These are phyloP conservation scores for Marchantia polymorpha DNA, from an alignment of 225 moss, liverwort and hornwort genomes.

Conservation along the genomic window DNA sequence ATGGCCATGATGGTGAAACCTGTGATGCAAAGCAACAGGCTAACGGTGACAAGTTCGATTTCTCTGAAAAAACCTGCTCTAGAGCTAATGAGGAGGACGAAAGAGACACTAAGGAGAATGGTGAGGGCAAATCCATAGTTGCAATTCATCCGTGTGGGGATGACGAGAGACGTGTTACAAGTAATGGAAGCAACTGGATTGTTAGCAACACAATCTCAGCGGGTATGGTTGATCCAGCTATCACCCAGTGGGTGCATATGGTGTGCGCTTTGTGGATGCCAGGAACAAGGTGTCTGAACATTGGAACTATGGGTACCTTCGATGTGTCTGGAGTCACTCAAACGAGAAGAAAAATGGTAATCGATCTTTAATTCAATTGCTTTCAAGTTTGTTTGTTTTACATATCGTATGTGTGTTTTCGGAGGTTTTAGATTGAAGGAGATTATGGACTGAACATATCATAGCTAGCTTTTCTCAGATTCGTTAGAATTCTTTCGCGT, in stretches of 20 bases:
- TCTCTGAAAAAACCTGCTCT: conserved; percentile 6
- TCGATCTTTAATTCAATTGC: neutral
- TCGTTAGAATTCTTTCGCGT: too few relatives aligned
- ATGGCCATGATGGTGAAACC: neutral
- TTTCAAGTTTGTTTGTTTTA: neutral
- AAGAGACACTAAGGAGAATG: neutral
- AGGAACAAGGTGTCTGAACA: conserved; percentile 89
- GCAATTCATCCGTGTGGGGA: neutral
- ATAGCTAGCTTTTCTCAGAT: too few relatives aligned
- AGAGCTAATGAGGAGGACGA: conserved; percentile 12
- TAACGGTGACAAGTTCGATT: conserved; percentile 3
- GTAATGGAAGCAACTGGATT: conserved; percentile 41
- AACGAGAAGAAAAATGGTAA: conserved; percentile 70
- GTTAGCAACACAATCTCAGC: conserved; percentile 56
- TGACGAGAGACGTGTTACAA: conserved; percentile 6
- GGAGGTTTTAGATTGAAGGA: neutral
- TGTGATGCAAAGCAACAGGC: conserved; percentile 4
- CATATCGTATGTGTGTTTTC: neutral
- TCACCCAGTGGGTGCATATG: conserved; percentile 94
- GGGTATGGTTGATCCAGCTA: conserved; percentile 51
- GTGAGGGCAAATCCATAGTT: conserved; percentile 5
- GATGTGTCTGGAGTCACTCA: conserved; percentile 77
- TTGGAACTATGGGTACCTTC: conserved; percentile 88
- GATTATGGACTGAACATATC: too few relatives aligned
- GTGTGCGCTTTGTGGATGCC: conserved; percentile 99